Conservation (phyloP, 2,329 filamentous ascomycete species). For the Fusarium irregulare region DNA sequence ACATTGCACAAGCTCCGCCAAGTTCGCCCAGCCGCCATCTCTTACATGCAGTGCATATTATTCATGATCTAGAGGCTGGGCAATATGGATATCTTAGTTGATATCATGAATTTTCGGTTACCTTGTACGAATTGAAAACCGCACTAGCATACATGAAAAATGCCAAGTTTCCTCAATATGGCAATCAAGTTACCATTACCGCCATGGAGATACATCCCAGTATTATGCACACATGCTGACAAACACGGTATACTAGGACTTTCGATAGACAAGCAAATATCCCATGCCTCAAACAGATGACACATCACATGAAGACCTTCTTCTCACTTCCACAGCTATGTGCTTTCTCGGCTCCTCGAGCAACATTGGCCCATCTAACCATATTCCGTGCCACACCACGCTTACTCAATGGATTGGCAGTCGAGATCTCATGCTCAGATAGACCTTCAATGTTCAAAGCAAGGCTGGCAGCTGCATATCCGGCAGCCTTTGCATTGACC, state of each 20-base stretch:
- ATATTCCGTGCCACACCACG: conserved; percentile 16
- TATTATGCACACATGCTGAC: neutral
- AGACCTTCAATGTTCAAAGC: conserved; percentile 50
- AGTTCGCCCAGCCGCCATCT: conserved; percentile 22
- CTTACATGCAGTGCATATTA: conserved; percentile 3
- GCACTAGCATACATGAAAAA: neutral
- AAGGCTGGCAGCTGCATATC: conserved; percentile 58
- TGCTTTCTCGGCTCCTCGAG: conserved; percentile 20
- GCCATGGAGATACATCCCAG: neutral
- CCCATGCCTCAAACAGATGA: neutral
- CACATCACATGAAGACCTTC: conserved; percentile 2
- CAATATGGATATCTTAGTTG: neutral
- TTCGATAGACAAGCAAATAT: neutral
- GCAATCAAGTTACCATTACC: neutral
- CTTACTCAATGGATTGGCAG: conserved; percentile 14
- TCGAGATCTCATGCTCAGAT: conserved; percentile 33
- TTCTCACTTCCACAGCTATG: conserved; percentile 22
- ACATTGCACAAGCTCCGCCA: conserved; percentile 24
- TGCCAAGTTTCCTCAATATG: neutral
- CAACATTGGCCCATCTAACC: conserved; percentile 16
- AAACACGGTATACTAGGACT: neutral
- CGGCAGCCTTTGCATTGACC: conserved; percentile 58
- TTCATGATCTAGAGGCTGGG: conserved; percentile 21
- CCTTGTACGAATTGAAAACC: neutral
- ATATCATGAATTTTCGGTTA: conserved; percentile 11